phyloP scores from a whole-genome alignment of 441 rosid genomes.

The Sinapis alba region DNA sequence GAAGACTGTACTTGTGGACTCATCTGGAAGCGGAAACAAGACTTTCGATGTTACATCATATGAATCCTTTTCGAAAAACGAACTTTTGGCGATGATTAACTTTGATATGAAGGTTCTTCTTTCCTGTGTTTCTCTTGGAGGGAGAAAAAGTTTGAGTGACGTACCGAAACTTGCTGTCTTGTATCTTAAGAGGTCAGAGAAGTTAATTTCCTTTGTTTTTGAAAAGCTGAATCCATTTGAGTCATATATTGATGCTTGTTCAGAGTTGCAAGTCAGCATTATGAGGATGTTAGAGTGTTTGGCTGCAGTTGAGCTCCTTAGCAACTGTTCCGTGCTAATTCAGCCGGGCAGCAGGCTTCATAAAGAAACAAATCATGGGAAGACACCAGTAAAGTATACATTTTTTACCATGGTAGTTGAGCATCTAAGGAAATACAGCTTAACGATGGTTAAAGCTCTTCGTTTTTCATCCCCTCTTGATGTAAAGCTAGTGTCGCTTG shows the following conservation, averaged over 20 bases:
- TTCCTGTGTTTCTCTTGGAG: constrained; percentile 66
- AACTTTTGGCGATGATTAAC: constrained; percentile 73
- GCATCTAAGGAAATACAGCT: constrained; percentile 62
- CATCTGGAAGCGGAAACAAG: constrained; percentile 46
- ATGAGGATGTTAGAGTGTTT: constrained; percentile 71
- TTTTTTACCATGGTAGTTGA: constrained; percentile 55
- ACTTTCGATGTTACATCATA: constrained; percentile 40
- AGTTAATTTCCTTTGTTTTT: constrained; percentile 60
- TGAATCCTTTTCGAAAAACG: constrained; percentile 61
- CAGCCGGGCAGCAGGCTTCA: constrained; percentile 40
- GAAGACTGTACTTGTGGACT: constrained; percentile 61
- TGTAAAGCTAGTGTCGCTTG: constrained; percentile 67
- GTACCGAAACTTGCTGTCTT: constrained; percentile 62
- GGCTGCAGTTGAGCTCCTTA: constrained; percentile 69
- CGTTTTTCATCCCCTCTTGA: constrained; percentile 72
- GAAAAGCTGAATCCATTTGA: constrained; percentile 84
- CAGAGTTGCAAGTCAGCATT: constrained; percentile 83
- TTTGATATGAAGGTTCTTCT: constrained; percentile 93
- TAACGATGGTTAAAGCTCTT: constrained; percentile 65
- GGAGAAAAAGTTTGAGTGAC: constrained; percentile 53
- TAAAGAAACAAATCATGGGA: constrained; percentile 47
- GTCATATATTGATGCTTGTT: constrained; percentile 50
- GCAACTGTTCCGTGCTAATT: constrained; percentile 55
- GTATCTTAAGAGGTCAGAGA: constrained; percentile 77
- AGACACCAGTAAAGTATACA: constrained; percentile 39